Conservation (phyloP, 257 asterid genomes). For the Solanum peruvianum region DNA sequence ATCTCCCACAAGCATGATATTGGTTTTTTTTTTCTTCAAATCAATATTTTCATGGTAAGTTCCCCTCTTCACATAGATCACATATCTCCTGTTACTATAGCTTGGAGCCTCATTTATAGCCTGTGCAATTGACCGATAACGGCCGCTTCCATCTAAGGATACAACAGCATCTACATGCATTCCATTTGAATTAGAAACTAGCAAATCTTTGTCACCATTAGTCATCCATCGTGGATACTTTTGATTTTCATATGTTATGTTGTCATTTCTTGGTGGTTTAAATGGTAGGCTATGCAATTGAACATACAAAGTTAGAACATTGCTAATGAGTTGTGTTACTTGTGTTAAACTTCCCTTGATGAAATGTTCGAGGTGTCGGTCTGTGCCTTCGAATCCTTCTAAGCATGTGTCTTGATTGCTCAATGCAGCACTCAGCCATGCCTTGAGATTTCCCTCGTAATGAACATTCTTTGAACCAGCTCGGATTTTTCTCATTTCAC, state of each 20-base stretch:
- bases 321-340: conserved; percentile 78
- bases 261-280: conserved; percentile 21
- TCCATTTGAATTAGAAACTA: conserved; percentile 21
- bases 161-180: conserved; percentile 69
- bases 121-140: conserved; percentile 45
- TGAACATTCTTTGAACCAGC: conserved; percentile 28
- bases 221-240: conserved; percentile 70
- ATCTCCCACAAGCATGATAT: conserved; percentile 86
- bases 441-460: conserved; percentile 63
- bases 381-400: conserved; percentile 93
- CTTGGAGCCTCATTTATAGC: conserved; percentile 69
- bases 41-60: conserved; percentile 74
- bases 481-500: conserved; percentile 58
- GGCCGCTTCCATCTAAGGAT: conserved; percentile 70
- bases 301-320: conserved; percentile 58
- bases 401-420: conserved; percentile 97
- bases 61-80: conserved; percentile 83
- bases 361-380: conserved; percentile 51
- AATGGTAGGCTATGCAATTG: conserved; percentile 54
- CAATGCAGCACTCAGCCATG: conserved; percentile 93
- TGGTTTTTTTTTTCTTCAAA: conserved; percentile 80
- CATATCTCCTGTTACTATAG: conserved; percentile 58
- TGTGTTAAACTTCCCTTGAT: conserved; percentile 61
- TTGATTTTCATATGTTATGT: not conserved
- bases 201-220: conserved; percentile 50